Evolutionary conservation across 345 rosid species (phyloP).

Genomic region (Camelina neglecta): DNA sequence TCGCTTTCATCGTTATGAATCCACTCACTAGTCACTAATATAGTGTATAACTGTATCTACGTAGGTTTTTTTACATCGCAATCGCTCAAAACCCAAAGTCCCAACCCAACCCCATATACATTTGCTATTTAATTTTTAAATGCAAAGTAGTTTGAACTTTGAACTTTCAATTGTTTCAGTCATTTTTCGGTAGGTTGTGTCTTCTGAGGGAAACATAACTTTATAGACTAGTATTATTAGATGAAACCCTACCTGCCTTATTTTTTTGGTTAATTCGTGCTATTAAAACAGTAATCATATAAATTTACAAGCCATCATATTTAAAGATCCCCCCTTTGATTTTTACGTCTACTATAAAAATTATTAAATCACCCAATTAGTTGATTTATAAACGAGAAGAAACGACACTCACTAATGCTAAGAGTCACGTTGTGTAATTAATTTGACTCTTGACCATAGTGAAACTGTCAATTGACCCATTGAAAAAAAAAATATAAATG

Average conservation of each 20-base stretch:
- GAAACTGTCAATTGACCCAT: conserved; percentile 7
- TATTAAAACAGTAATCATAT: neutral
- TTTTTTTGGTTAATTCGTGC: neutral
- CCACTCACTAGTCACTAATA: neutral
- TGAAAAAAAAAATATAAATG: neutral
- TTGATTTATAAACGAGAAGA: neutral
- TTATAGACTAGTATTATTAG: neutral
- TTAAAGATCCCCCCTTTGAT: neutral
- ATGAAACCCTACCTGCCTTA: neutral
- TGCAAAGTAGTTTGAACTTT: neutral
- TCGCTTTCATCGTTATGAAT: conserved; percentile 7
- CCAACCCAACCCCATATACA: neutral
- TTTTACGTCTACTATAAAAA: neutral
- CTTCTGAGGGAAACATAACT: conserved; percentile 40
- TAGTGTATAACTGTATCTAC: too few species aligned
- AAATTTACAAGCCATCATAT: neutral
- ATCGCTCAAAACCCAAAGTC: too few species aligned
- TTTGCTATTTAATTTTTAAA: conserved; percentile 5
- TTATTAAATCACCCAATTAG: neutral
- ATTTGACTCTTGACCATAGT: conserved; percentile 21
- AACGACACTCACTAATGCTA: neutral
- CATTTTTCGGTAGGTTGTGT: conserved; percentile 24
- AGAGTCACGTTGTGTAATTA: neutral
- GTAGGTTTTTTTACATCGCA: too few species aligned
- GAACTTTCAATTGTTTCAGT: neutral